Evolutionary conservation across 2,329 filamentous ascomycete species (phyloP).

Genomic region (Xylariales sp.): DNA sequence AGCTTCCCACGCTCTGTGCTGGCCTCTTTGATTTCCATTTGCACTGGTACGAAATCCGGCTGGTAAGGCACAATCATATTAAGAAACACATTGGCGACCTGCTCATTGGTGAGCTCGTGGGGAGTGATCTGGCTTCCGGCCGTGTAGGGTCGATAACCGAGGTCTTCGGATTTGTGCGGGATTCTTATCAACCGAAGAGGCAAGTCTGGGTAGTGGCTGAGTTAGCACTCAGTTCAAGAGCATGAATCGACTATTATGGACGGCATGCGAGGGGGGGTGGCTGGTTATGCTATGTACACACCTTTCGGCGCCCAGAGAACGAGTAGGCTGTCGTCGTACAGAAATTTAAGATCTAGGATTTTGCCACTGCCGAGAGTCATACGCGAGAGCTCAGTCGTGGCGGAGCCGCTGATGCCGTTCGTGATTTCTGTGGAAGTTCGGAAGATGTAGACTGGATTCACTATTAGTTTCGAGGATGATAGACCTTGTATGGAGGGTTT

Average conservation of each 20-base stretch:
- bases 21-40: slow-evolving; percentile 64
- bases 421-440: slow-evolving; percentile 62
- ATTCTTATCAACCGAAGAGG: slow-evolving; percentile 50
- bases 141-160: slow-evolving; percentile 54
- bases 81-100: slow-evolving; percentile 46
- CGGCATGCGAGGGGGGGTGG: not conserved
- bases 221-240: not conserved
- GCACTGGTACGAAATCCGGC: slow-evolving; percentile 54
- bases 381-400: slow-evolving; percentile 53
- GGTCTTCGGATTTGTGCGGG: slow-evolving; percentile 52
- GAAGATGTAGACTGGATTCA: slow-evolving; percentile 67
- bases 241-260: no score
- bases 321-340: slow-evolving; percentile 70
- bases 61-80: slow-evolving; percentile 47
- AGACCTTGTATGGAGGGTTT: not conserved
- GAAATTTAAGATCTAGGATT: slow-evolving; percentile 75
- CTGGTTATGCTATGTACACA: slow-evolving; percentile 38
- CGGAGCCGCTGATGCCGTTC: slow-evolving; percentile 68
- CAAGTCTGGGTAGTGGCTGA: slow-evolving; percentile 33
- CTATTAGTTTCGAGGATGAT: not conserved
- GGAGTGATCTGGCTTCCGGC: slow-evolving; percentile 36
- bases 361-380: slow-evolving; percentile 57
- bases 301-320: slow-evolving; percentile 63
- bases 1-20: slow-evolving; percentile 59
- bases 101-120: slow-evolving; percentile 48